Conservation (phyloP, 106 monocot genomes). For the Cymbidium sinense region DNA sequence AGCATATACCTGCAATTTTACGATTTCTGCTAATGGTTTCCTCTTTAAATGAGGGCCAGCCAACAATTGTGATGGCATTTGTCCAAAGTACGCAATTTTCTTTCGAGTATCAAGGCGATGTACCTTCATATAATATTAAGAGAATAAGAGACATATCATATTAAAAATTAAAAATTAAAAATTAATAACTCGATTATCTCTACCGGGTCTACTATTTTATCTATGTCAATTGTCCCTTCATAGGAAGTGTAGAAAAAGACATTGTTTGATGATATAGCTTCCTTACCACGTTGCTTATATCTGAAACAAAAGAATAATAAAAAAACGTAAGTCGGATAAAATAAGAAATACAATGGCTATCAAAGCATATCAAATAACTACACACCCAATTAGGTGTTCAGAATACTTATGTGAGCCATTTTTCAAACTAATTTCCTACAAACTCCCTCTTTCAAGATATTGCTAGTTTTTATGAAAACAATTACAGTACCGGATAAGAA, state of each 20-base stretch:
- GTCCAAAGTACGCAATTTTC: slow-evolving; percentile 82
- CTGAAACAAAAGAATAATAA: slow-evolving; percentile 30
- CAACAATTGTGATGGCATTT: slow-evolving; percentile 86
- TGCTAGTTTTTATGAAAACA: too few relatives aligned
- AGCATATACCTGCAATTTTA: slow-evolving; percentile 72
- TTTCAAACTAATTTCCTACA: background rate
- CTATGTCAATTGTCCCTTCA: slow-evolving; percentile 84
- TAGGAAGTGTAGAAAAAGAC: slow-evolving; percentile 88
- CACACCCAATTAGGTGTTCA: background rate
- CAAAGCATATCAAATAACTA: background rate
- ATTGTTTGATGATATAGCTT: slow-evolving; percentile 76
- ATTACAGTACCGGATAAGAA: too few relatives aligned
- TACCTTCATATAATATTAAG: slow-evolving; percentile 38
- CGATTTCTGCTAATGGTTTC: slow-evolving; percentile 49
- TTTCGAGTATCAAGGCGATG: slow-evolving; percentile 70
- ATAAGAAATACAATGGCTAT: background rate
- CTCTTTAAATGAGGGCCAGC: slow-evolving; percentile 69
- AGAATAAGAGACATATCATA: background rate
- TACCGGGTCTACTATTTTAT: slow-evolving; percentile 84
- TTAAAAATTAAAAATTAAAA: background rate
- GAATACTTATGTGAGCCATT: background rate
- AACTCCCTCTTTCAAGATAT: too few relatives aligned
- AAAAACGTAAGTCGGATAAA: background rate
- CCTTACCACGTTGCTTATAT: slow-evolving; percentile 89
- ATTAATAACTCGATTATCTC: slow-evolving; percentile 12